These are phyloP conservation scores for Trichoderma asperellum DNA, from an alignment of 2,329 filamentous ascomycete genomes.

Conservation along the genomic window DNA sequence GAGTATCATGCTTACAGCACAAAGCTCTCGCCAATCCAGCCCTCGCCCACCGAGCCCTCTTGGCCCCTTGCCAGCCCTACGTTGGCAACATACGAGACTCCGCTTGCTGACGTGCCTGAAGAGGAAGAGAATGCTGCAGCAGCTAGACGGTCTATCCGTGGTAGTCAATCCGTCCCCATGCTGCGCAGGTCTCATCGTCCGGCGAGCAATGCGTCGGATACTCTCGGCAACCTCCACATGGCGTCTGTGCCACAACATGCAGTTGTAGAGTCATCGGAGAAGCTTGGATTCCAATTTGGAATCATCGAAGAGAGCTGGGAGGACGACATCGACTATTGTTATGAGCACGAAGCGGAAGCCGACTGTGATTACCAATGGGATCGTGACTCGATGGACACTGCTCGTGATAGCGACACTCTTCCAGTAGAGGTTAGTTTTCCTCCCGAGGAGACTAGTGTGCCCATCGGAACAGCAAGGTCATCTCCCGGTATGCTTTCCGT, in stretches of 20 bases:
- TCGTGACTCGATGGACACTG: conserved; percentile 55
- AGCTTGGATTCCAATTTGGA: conserved; percentile 35
- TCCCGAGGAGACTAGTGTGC: conserved; percentile 30
- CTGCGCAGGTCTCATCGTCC: conserved; percentile 51
- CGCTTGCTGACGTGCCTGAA: conserved; percentile 64
- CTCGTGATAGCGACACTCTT: conserved; percentile 33
- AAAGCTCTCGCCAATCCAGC: conserved; percentile 7
- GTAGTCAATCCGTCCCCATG: conserved; percentile 59
- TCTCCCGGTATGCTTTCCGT: conserved; percentile 39
- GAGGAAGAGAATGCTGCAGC: conserved; percentile 58
- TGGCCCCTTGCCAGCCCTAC: conserved; percentile 45
- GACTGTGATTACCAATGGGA: conserved; percentile 70
- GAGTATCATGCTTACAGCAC: conserved; percentile 1
- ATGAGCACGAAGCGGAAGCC: conserved; percentile 69
- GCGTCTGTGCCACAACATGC: conserved; percentile 40
- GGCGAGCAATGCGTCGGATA: conserved; percentile 57
- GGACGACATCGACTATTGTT: conserved; percentile 71
- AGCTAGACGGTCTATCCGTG: conserved; percentile 51
- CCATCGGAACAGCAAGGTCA: conserved; percentile 29
- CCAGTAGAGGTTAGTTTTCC: conserved; percentile 35
- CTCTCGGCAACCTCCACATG: conserved; percentile 51
- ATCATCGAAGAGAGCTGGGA: conserved; percentile 62
- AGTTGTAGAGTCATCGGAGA: conserved; percentile 23
- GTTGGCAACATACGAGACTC: conserved; percentile 44
- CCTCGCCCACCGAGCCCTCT: conserved; percentile 44